These are phyloP conservation scores for Nicotiana otophora DNA, from an alignment of 257 asterid species.

Conservation along the genomic window DNA sequence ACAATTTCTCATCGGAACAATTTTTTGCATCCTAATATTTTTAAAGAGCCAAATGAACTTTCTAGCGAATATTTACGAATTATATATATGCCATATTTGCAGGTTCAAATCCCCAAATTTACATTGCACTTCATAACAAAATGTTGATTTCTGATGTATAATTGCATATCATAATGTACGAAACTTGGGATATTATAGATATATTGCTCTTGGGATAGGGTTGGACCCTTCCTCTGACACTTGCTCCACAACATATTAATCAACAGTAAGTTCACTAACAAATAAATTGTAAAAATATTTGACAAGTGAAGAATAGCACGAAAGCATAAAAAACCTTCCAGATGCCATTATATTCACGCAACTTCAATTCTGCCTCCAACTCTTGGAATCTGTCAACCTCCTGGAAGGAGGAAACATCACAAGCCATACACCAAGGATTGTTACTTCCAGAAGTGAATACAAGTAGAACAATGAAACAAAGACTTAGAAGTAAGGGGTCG, in stretches of 20 bases:
- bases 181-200: neutral
- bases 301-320: constrained; percentile 15
- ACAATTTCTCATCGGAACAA: no score
- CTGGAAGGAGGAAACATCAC: constrained; percentile 34
- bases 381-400: constrained; percentile 95
- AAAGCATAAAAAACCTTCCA: constrained; percentile 66
- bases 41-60: no score
- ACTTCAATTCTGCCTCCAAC: constrained; percentile 60
- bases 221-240: neutral
- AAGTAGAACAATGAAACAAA: neutral
- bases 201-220: neutral
- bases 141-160: neutral
- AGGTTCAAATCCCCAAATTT: neutral
- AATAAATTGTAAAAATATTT: neutral
- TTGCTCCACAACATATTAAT: neutral
- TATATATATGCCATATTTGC: no score
- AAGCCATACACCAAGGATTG: neutral
- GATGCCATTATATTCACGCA: constrained; percentile 79
- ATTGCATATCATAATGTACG: neutral
- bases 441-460: neutral
- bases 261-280: neutral
- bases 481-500: neutral
- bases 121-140: neutral
- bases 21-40: no score
- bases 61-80: no score